Conservation (phyloP, 352 stramenopile species). For the Thalassiosira mediterranea region DNA sequence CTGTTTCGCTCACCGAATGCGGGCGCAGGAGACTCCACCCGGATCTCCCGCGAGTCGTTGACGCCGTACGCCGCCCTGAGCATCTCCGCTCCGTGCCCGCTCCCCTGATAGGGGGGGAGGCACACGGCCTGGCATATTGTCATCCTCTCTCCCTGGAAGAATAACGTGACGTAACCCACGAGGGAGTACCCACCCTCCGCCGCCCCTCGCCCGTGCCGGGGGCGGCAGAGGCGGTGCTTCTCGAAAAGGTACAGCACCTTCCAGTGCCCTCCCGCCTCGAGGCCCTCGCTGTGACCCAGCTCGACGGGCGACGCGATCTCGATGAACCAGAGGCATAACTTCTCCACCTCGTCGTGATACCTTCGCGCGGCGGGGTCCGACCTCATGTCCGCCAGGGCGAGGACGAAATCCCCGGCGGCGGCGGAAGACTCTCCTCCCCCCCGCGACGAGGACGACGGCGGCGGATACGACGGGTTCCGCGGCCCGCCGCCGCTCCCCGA, state of each 20-base stretch:
- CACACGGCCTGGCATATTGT: conserved; percentile 74
- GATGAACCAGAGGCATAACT: conserved; percentile 71
- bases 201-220: background rate
- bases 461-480: too few species aligned
- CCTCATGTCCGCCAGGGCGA: conserved; percentile 68
- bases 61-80: conserved; percentile 58
- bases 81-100: conserved; percentile 70
- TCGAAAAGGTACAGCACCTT: conserved; percentile 77
- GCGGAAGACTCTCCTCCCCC: background rate
- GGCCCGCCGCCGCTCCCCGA: conserved; percentile 35
- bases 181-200: conserved; percentile 69
- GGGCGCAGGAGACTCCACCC: conserved; percentile 31
- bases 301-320: conserved; percentile 75
- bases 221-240: too few species aligned
- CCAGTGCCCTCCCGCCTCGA: conserved; percentile 58
- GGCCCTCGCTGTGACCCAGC: conserved; percentile 32
- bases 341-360: conserved; percentile 75
- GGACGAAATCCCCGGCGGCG: conserved; percentile 48
- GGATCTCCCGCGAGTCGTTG: conserved; percentile 19
- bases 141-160: conserved; percentile 61
- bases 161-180: conserved; percentile 73
- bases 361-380: conserved; percentile 26
- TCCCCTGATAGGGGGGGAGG: conserved; percentile 73
- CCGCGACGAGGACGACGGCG: too few species aligned
- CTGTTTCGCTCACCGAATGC: conserved; percentile 31